A percentile compares a stretch with the other conserved stretches of the same genome.
phyloP scores from a whole-genome alignment of 306 rosid species.

The Mimosa pudica region DNA sequence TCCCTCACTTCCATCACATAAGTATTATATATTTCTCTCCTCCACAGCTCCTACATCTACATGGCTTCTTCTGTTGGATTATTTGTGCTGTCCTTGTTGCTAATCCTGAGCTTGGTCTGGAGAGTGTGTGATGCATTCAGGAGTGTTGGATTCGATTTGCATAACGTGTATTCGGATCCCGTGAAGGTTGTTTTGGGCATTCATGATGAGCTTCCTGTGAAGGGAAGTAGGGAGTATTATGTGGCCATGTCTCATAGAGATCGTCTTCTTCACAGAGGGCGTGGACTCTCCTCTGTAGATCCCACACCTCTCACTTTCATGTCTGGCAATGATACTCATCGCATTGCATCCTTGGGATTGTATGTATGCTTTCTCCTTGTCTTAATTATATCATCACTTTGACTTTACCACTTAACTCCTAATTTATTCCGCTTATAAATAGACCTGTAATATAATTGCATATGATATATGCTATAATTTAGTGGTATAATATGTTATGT shows the following conservation, averaged over 20 bases:
- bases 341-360: conserved; percentile 51
- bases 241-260: conserved; percentile 70
- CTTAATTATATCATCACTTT: neutral
- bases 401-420: too few species aligned
- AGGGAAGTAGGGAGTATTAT: conserved; percentile 63
- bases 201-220: conserved; percentile 51
- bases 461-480: too few species aligned
- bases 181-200: conserved; percentile 52
- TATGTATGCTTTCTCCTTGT: conserved; percentile 40
- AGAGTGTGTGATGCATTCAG: conserved; percentile 40
- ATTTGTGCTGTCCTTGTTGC: neutral
- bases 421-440: too few species aligned
- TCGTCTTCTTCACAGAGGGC: conserved; percentile 49
- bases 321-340: conserved; percentile 58
- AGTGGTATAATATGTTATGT: too few species aligned
- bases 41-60: neutral
- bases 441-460: too few species aligned
- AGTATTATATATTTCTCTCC: too few species aligned
- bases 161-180: conserved; percentile 71
- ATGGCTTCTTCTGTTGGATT: conserved; percentile 39
- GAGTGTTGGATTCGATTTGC: conserved; percentile 57
- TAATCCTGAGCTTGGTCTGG: conserved; percentile 32
- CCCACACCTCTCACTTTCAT: conserved; percentile 51
- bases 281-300: conserved; percentile 49
- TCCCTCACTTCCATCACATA: too few species aligned